Evolutionary conservation across 2,329 filamentous ascomycete genomes (phyloP).

Genomic region (Penicillium sp.): DNA sequence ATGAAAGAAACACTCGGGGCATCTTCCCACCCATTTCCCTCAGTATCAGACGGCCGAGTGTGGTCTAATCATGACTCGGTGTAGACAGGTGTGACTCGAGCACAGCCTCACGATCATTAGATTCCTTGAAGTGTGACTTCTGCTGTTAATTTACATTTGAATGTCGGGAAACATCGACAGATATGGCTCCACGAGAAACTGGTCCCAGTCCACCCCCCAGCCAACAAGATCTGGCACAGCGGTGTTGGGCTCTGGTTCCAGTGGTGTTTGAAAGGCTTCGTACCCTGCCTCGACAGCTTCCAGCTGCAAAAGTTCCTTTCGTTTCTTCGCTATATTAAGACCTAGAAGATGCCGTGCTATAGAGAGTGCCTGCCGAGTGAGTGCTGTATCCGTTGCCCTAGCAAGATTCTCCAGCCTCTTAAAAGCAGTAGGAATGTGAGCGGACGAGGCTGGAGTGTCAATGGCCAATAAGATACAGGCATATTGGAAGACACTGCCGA

Average conservation of each 20-base stretch:
- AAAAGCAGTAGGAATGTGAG: slow-evolving; percentile 20
- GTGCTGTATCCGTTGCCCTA: slow-evolving; percentile 21
- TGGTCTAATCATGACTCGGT: background rate
- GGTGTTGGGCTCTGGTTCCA: slow-evolving; percentile 8
- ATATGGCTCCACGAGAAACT: slow-evolving; percentile 32
- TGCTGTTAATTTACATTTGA: background rate
- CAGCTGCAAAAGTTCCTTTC: slow-evolving; percentile 26
- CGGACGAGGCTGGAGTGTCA: slow-evolving; percentile 20
- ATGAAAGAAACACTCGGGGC: background rate
- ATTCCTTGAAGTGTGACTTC: background rate
- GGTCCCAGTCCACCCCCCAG: slow-evolving; percentile 28
- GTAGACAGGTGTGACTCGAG: background rate
- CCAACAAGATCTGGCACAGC: slow-evolving; percentile 17
- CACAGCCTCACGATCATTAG: background rate
- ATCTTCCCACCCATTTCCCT: background rate
- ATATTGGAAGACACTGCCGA: slow-evolving; percentile 33
- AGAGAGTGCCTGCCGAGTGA: slow-evolving; percentile 28
- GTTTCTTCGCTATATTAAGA: slow-evolving; percentile 28
- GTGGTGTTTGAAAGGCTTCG: slow-evolving; percentile 10
- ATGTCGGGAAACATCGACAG: slow-evolving; percentile 22
- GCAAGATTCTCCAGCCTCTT: slow-evolving; percentile 27
- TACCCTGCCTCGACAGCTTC: slow-evolving; percentile 26
- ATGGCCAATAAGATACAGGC: slow-evolving; percentile 29
- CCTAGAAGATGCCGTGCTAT: slow-evolving; percentile 29
- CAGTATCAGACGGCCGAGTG: background rate